Base-by-base conservation (phyloP, 805 yeast genomes). In the Isabelozyma heimii region DNA sequence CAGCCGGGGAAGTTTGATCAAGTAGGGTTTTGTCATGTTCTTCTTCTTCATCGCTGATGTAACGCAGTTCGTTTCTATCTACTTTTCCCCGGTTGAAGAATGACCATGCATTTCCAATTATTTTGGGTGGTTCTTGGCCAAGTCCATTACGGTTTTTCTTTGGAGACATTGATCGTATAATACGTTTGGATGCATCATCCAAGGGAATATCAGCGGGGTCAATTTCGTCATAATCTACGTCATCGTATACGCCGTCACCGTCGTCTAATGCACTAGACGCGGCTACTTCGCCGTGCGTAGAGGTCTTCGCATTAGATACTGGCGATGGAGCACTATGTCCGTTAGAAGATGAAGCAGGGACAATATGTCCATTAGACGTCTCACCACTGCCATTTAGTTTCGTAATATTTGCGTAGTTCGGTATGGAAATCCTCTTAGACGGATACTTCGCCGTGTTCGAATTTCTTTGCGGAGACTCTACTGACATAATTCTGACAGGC, bases 21-120 rank as follows among this genome's bases (percentile, higher is more conserved):
- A 28, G 42, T 30, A 7, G 45, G 14, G 14, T 33, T 28, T 38
- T 55, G 44, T 58, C 63, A 28, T 50, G 50, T 16, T 53, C 58
- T 48, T 70, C 71, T 6, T 66, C 67, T 28, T 63, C 63, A 5
- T 67, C 73, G 30, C 54, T 53, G 1, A 45, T 50, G 48, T 70
- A 73, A 37, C 78, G 54, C 5, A 57, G 47, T 47, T 73, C 76
- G 24, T 59, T 53, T 16, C 61, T 63, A 50, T 73, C 78, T 0
- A 50, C 52, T 27, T 49, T 49, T 12, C 44, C 48, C n/a, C 59
- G 52, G 35, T 53, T 58, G 51, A 68, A 67, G 47, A 70, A 67
- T 9, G 61, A 52, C 52, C 70, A 60, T 0, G 76, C 57, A 47
- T 71, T 72, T n/a, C 63, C 60, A 8, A 70, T 52, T 1, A 58